A percentile compares a stretch with the other conserved stretches of the same genome.
Evolutionary conservation across 441 rosid genomes (phyloP).

Genomic region (Populus hybrid): DNA sequence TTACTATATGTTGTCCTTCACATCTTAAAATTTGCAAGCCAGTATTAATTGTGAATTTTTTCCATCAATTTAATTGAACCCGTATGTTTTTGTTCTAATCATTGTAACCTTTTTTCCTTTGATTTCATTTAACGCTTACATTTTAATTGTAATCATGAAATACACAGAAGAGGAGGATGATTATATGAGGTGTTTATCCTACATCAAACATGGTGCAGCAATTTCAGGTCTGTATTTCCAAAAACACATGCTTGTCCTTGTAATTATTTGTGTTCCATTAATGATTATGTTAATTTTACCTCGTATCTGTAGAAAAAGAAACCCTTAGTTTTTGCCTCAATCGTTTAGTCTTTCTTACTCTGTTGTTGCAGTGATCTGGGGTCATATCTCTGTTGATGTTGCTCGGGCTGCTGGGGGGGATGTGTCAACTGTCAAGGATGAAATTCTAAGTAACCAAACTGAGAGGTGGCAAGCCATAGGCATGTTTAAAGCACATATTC

Average conservation of each 20-base stretch:
- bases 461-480: constrained; percentile 77
- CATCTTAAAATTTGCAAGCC: constrained; percentile 2
- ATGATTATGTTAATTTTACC: constrained; percentile 2
- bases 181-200: constrained; percentile 34
- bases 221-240: constrained; percentile 52
- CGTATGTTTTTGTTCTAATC: neutral
- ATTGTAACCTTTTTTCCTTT: neutral
- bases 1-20: constrained; percentile 1
- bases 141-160: constrained; percentile 12
- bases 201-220: constrained; percentile 66
- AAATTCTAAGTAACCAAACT: constrained; percentile 49
- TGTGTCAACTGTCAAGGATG: constrained; percentile 39
- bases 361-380: constrained; percentile 60
- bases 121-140: neutral
- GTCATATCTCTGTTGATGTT: constrained; percentile 43
- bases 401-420: constrained; percentile 45
- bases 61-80: neutral
- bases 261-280: neutral
- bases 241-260: neutral
- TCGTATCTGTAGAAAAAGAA: neutral
- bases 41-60: constrained; percentile 1
- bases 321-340: constrained; percentile 7
- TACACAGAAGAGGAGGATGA: constrained; percentile 54
- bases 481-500: constrained; percentile 64
- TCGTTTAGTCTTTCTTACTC: neutral